Evolutionary conservation across 2,329 filamentous ascomycete genomes (phyloP).

Genomic region (Sporothrix mexicana): DNA sequence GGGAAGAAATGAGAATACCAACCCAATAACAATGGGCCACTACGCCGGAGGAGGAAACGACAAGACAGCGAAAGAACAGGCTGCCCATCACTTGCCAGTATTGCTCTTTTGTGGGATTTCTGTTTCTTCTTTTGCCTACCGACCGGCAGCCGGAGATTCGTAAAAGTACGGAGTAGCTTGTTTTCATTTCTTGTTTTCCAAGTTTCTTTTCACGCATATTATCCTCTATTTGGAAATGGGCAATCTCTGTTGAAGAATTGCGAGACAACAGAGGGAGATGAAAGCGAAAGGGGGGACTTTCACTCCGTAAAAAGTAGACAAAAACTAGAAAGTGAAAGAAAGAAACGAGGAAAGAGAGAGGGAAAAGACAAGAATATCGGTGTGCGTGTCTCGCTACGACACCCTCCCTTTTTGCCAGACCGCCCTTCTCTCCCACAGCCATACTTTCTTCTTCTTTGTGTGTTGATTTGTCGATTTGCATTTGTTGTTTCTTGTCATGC

Average conservation of each 20-base stretch:
- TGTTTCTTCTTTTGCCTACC: background rate
- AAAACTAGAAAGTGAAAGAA: background rate
- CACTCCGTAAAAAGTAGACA: background rate
- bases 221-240: background rate
- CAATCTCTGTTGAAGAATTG: constrained; percentile 7
- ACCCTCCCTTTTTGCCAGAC: background rate
- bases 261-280: constrained; percentile 16
- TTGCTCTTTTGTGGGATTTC: background rate
- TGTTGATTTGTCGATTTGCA: too few relatives aligned
- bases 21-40: constrained; percentile 9
- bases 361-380: background rate
- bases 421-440: background rate
- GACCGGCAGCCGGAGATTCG: background rate
- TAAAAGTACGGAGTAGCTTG: background rate
- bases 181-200: background rate
- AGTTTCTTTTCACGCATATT: background rate
- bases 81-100: background rate
- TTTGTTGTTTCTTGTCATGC: background rate
- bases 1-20: too few relatives aligned
- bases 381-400: background rate
- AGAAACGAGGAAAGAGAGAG: background rate
- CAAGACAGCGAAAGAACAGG: background rate
- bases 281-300: background rate
- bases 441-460: too few relatives aligned
- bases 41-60: constrained; percentile 1